Percentiles rank a stretch among this genome's conserved stretches.
phyloP scores from a whole-genome alignment of 257 asterid species.

The Cynanchum wilfordii region DNA sequence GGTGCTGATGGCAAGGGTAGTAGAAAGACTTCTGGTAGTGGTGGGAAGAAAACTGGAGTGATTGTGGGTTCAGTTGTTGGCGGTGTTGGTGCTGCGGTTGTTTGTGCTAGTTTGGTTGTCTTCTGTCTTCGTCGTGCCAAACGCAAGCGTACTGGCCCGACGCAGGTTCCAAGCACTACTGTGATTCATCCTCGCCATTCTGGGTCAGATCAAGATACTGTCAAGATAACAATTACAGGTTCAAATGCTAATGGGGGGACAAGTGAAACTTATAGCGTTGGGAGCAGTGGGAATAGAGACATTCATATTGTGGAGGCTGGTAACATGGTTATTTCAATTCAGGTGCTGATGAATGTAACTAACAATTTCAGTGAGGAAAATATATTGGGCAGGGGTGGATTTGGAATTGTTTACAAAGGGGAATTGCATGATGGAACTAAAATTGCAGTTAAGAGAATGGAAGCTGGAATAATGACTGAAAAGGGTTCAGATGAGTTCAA shows the following conservation, averaged over 20 bases:
- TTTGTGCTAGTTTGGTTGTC: conserved; percentile 40
- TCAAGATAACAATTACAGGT: conserved; percentile 63
- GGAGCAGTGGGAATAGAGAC: conserved; percentile 53
- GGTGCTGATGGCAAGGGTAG: conserved; percentile 22
- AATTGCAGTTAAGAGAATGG: conserved; percentile 89
- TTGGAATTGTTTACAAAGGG: conserved; percentile 87
- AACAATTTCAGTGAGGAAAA: conserved; percentile 56
- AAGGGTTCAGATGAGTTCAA: conserved; percentile 78
- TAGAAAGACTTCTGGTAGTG: conserved; percentile 7
- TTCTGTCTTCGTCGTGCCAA: conserved; percentile 41
- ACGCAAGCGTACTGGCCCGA: conserved; percentile 35
- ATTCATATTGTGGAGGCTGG: conserved; percentile 73
- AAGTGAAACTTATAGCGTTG: conserved; percentile 48
- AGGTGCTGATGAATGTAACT: conserved; percentile 63
- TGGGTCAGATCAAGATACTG: conserved; percentile 60
- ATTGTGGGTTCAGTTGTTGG: conserved; percentile 67
- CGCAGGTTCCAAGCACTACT: conserved; percentile 42
- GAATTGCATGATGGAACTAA: conserved; percentile 76
- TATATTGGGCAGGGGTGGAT: conserved; percentile 75
- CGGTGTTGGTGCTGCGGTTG: conserved; percentile 40
- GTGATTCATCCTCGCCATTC: conserved; percentile 80
- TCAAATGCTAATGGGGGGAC: conserved; percentile 46
- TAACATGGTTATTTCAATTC: conserved; percentile 62
- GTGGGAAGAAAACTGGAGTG: conserved; percentile 44
- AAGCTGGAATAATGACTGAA: conserved; percentile 65